A percentile compares a stretch with the other conserved stretches of the same genome.
phyloP scores from a whole-genome alignment of 2,329 filamentous ascomycete species.

The Venturia carpophila region DNA sequence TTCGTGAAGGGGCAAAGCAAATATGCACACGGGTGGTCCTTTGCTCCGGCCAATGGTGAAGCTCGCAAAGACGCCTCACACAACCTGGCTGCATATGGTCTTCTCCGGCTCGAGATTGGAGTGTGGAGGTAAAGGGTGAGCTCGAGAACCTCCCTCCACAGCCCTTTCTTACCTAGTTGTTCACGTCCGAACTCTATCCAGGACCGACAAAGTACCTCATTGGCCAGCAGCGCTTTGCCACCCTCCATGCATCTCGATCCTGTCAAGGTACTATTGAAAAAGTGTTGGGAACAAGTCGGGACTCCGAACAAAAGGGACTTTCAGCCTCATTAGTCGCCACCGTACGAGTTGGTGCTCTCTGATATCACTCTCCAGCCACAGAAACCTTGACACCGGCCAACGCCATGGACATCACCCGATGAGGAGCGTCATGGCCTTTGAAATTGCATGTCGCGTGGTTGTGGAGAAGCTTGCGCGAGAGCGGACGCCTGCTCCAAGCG shows the following conservation, averaged over 20 bases:
- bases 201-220: not conserved
- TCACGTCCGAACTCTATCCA: conserved; percentile 5
- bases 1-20: not conserved
- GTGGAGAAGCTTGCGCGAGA: conserved; percentile 12
- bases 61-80: not conserved
- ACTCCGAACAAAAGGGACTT: not conserved
- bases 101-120: not conserved
- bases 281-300: not conserved
- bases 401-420: conserved; percentile 2
- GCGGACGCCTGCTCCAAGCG: conserved; percentile 11
- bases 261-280: not conserved
- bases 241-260: not conserved
- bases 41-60: not conserved
- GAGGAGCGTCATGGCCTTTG: conserved; percentile 8
- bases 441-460: conserved; percentile 13
- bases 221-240: not conserved
- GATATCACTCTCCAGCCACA: conserved; percentile 2
- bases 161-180: not conserved
- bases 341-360: not conserved
- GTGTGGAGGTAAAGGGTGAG: conserved; percentile 7
- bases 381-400: not conserved
- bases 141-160: not conserved
- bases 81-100: conserved; percentile 10
- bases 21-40: not conserved
- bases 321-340: conserved; percentile 8